Base-by-base conservation (phyloP, 1,284 basidiomycete species). In the Rhodotorula sp. region DNA sequence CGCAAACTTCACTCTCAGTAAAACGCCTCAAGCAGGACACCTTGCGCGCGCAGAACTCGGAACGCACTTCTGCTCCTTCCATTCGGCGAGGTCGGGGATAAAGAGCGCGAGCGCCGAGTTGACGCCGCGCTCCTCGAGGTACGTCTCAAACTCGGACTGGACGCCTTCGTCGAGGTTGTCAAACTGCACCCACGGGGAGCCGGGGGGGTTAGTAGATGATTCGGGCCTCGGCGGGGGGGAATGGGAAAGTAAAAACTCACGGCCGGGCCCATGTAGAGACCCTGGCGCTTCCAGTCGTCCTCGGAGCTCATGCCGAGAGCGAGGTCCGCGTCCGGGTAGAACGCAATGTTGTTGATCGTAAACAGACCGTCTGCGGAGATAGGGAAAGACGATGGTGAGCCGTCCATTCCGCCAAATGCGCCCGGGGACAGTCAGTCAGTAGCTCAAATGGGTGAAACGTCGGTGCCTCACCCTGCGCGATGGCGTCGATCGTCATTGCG, bases 221-320 rank as follows among this genome's bases (percentile, higher is more conserved):
- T n/a, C 4, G 5, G 21, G 18, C 21, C 21, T 2, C 3, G 4
- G 34, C 26, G 16, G 21, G 16, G 16, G 2, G 21, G 39, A 51
- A 46, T 5, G 31, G 43, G 47, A 1, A 57, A 48, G 48, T 26
- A 18, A 43, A 10, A 18, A 83, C 86, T 73, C 72, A 91, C 90
- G 84, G 89, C 88, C 67, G 95, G 95, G 5, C 95, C 95, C 80
- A 97, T 89, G 85, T 97, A 98, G 77, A 91, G 84, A 15, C 91
- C 92, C 58, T 94, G 87, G 65, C 95, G 88, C 80, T 90, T 90
- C 92, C 92, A 97, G 84, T 97, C 95, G 20, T 91, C 91, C 75
- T 97, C 93, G 12, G 92, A 89, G 29, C 89, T 92, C 75, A 93
- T 83, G 48, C 90, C 89, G 16, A 88, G 90, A 21, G 90, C 94